These are phyloP conservation scores for Apiospora kogelbergensis DNA, from an alignment of 2,329 filamentous ascomycete genomes.

Conservation along the genomic window DNA sequence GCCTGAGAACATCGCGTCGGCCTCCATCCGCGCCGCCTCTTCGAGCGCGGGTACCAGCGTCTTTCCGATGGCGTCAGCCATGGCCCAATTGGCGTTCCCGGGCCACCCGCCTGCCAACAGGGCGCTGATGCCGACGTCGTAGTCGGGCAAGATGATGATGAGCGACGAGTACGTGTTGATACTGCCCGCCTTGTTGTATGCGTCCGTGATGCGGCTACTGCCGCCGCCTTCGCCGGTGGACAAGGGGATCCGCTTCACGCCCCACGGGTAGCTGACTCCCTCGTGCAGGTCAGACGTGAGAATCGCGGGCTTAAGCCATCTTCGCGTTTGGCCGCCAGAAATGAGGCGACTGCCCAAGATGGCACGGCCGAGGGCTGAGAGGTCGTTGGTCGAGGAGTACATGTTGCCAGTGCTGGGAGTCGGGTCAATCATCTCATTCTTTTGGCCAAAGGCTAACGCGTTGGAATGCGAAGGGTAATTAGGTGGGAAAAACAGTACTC, in stretches of 20 bases:
- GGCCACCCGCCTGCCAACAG: conserved; percentile 23
- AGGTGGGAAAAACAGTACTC: too few relatives aligned
- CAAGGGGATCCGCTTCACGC: conserved; percentile 36
- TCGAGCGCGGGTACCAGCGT: conserved; percentile 27
- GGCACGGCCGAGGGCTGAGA: conserved; percentile 41
- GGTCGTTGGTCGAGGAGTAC: conserved; percentile 42
- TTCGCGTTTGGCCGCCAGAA: conserved; percentile 33
- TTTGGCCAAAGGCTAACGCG: too few relatives aligned
- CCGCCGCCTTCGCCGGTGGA: conserved; percentile 7
- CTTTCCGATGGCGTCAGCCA: conserved; percentile 25
- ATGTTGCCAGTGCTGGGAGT: conserved; percentile 39
- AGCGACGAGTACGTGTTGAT: conserved; percentile 29
- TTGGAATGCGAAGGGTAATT: too few relatives aligned
- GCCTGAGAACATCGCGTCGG: conserved; percentile 21
- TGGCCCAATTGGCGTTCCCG: conserved; percentile 29
- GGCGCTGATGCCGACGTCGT: conserved; percentile 26
- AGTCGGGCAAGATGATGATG: conserved; percentile 28
- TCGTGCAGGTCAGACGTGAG: conserved; percentile 37
- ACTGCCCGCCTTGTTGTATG: conserved; percentile 30
- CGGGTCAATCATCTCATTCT: neutral
- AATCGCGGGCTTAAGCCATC: conserved; percentile 43
- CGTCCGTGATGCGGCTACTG: conserved; percentile 26
- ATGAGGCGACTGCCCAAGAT: conserved; percentile 41
- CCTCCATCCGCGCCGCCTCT: conserved; percentile 22
- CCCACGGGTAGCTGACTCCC: conserved; percentile 44